Percentiles rank a stretch among this genome's conserved stretches.
phyloP scores from a whole-genome alignment of 2,329 filamentous ascomycete species.

The Epichloe bromicola region DNA sequence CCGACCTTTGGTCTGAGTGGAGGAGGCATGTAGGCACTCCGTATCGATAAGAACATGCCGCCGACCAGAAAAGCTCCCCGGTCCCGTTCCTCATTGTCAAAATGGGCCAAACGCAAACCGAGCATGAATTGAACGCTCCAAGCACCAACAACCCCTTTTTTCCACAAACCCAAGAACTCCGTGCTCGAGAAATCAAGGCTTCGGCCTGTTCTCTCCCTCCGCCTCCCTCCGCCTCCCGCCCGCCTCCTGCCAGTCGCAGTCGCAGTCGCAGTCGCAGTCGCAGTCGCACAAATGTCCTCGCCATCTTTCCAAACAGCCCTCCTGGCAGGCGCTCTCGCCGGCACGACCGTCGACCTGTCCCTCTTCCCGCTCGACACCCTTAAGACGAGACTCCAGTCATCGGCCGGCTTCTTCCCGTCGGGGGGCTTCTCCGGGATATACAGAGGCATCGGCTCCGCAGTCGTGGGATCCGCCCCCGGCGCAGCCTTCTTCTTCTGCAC shows the following conservation, averaged over 20 bases:
- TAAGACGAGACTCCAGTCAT: constrained; percentile 91
- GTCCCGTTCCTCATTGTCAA: too few species aligned
- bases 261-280: background rate
- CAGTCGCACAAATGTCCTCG: background rate
- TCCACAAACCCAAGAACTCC: too few species aligned
- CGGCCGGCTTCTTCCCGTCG: constrained; percentile 60
- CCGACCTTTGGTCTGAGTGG: too few species aligned
- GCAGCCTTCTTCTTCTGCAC: constrained; percentile 97
- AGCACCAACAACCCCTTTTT: too few species aligned
- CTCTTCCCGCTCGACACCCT: constrained; percentile 97
- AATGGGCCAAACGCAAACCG: too few species aligned
- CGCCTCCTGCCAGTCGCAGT: too few species aligned
- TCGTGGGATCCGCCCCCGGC: constrained; percentile 84
- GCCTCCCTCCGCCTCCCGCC: background rate
- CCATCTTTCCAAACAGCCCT: constrained; percentile 47
- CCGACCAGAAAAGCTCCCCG: too few species aligned
- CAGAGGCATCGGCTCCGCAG: constrained; percentile 75
- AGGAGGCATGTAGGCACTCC: too few species aligned
- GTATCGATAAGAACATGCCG: too few species aligned
- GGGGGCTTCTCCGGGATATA: constrained; percentile 95
- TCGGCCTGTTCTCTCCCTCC: background rate
- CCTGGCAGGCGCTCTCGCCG: constrained; percentile 77
- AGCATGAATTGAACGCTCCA: too few species aligned
- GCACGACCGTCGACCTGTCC: constrained; percentile 90
- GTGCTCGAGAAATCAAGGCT: background rate